phyloP scores from a whole-genome alignment of 768 basidiomycete genomes.

The Podaxis mareebaensis region DNA sequence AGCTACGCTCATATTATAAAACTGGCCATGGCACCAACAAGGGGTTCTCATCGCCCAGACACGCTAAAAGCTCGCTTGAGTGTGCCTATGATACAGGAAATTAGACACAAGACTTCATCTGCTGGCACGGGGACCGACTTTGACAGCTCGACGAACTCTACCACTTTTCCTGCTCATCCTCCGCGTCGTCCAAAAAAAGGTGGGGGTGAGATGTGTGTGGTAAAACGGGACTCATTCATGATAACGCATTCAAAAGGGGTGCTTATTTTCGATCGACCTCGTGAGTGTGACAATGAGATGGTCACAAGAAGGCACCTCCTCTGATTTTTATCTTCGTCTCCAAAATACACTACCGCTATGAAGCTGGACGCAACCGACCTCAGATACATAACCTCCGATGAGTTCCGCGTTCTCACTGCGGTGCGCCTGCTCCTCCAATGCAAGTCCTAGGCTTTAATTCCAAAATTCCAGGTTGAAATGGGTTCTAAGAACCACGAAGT shows the following conservation, averaged over 20 bases:
- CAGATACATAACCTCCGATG: conserved; percentile 87
- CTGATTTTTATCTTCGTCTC: neutral
- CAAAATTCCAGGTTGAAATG: conserved; percentile 77
- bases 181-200: neutral
- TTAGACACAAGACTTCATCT: neutral
- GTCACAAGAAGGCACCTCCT: neutral
- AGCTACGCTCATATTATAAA: neutral
- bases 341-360: conserved; percentile 46
- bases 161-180: conserved; percentile 4
- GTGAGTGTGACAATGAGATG: neutral
- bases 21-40: conserved; percentile 2
- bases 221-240: neutral
- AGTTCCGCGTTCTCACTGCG: conserved; percentile 95
- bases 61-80: conserved; percentile 14
- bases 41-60: neutral
- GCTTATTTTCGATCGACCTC: neutral
- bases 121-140: neutral
- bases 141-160: conserved; percentile 12
- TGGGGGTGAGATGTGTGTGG: neutral
- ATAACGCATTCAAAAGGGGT: neutral
- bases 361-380: conserved; percentile 95
- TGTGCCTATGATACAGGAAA: neutral
- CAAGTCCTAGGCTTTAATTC: conserved; percentile 10
- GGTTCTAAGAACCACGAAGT: conserved; percentile 98
- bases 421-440: conserved; percentile 39